Conservation (phyloP, 495 filamentous ascomycete species). For the Tuber melanosporum region DNA sequence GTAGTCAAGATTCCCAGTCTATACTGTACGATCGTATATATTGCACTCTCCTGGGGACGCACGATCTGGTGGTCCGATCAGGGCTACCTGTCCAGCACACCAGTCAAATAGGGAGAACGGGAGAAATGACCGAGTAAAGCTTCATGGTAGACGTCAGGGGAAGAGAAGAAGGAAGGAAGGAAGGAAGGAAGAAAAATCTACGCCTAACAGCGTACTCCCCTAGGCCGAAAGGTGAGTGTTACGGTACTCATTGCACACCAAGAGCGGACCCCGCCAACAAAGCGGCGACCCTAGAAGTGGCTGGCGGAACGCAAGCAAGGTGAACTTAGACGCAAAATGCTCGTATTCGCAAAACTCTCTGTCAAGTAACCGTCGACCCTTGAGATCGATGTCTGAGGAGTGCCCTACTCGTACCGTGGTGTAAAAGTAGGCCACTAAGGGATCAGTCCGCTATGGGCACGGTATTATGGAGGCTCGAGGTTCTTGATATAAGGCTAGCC, state of each 20-base stretch:
- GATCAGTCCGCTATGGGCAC: background rate
- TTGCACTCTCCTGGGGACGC: background rate
- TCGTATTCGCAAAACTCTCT: background rate
- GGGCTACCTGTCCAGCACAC: background rate
- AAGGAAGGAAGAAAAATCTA: background rate
- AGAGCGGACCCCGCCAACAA: background rate
- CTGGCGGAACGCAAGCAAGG: background rate
- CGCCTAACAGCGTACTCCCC: background rate
- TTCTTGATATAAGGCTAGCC: background rate
- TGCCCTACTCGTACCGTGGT: background rate
- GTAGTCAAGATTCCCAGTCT: background rate
- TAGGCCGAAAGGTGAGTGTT: background rate
- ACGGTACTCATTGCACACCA: background rate
- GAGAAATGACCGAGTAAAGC: background rate
- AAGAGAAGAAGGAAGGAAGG: background rate
- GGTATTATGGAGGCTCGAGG: background rate
- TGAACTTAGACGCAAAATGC: background rate
- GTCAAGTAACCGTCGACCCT: too few relatives aligned
- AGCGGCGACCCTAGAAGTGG: background rate
- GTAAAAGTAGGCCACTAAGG: too few relatives aligned
- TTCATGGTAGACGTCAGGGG: background rate
- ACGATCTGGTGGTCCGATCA: background rate
- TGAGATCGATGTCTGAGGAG: too few relatives aligned
- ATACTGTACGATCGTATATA: background rate
- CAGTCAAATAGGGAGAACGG: background rate